These are phyloP conservation scores for Solanum stenotomum DNA, from an alignment of 257 asterid genomes.

Conservation along the genomic window DNA sequence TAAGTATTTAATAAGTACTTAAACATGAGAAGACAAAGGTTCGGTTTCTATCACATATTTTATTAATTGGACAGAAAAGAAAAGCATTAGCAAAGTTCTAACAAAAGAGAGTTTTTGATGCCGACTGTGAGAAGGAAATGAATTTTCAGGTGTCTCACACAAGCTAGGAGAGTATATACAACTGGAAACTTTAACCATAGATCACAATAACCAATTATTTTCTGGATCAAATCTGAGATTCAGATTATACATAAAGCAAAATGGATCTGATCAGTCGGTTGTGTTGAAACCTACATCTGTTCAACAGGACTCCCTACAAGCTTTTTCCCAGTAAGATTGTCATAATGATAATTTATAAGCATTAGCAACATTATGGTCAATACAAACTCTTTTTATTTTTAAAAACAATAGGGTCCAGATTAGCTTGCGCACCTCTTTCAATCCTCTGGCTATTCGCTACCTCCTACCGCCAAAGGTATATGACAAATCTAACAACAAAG, in stretches of 20 bases:
- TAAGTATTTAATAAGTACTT: neutral
- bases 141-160: neutral
- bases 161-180: neutral
- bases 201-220: neutral
- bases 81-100: neutral
- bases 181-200: neutral
- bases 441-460: neutral
- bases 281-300: neutral
- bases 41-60: neutral
- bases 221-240: neutral
- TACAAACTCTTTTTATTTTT: neutral
- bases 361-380: neutral
- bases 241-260: neutral
- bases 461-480: neutral
- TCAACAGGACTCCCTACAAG: neutral
- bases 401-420: neutral
- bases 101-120: neutral
- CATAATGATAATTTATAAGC: neutral
- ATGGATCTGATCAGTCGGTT: neutral
- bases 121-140: neutral
- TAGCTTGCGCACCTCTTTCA: neutral
- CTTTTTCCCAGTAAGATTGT: neutral
- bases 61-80: neutral
- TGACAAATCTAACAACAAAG: neutral
- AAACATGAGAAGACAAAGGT: neutral